Evolutionary conservation across 768 basidiomycete species (phyloP), one percentile per base, ranked within the genome.

Genomic region (Panaeolus cyanescens): DNA sequence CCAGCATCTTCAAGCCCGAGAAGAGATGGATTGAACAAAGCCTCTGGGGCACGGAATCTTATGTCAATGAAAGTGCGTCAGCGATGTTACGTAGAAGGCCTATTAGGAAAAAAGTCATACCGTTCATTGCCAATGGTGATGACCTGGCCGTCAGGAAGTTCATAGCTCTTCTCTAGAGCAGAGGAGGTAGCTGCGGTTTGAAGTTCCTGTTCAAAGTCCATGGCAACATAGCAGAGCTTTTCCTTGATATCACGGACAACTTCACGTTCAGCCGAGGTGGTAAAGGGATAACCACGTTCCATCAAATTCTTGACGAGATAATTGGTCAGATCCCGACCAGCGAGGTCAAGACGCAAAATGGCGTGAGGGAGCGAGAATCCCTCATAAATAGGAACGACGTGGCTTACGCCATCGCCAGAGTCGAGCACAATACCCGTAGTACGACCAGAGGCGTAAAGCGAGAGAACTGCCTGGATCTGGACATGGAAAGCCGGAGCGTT

Each of bases 201-300:
- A 66, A 96, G 80, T 78, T 96, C 94, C 76, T 95, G 91, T 71
- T 95, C 93, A 67, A 95, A 96, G 76, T 96, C 94, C 62, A 95
- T 84, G 33, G 94, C 94, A 64, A 96, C 93, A 72, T 96, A 96
- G 77, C 94, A 95, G 28, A 95, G 86, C 83, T 93, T 94, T 85
- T 94, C 92, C 83, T 96, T 96, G 83, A 96, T 95, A 75, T 96
- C 95, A 61, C 95, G 85, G 67, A 96, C 95, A 61, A 96, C 93
- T 86, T 95, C 93, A 70, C 88, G 85, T 79, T 94, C 93, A 37
- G 92, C 93, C 9, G 92, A 90, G 63, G 94, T 96, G 66, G 92
- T 95, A 85, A 96, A 96, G 17, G 87, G 83, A 78, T 96, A 96
- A 9, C 95, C 95, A 70, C 93, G 85, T 76, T 95, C 92, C 73